These are phyloP conservation scores for Aspergillus cejpii DNA, from an alignment of 2,329 filamentous ascomycete genomes.

Conservation along the genomic window DNA sequence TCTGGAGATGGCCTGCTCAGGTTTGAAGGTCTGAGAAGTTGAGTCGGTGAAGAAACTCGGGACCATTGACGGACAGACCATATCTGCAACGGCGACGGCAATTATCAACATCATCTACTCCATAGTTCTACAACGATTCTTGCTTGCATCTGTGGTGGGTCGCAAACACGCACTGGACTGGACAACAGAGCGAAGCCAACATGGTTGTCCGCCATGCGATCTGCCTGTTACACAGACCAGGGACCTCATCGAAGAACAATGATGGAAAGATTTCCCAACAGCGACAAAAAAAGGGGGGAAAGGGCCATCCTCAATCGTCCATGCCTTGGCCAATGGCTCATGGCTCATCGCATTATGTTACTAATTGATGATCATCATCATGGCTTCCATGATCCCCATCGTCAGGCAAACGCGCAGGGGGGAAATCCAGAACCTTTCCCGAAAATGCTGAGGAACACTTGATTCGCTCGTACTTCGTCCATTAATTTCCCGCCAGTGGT, in stretches of 20 bases:
- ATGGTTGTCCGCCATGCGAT: slow-evolving; percentile 4
- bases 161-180: slow-evolving; percentile 1
- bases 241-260: background rate
- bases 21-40: background rate
- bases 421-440: background rate
- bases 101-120: background rate
- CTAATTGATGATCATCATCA: background rate
- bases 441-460: background rate
- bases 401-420: background rate
- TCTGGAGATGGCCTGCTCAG: slow-evolving; percentile 8
- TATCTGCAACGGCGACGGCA: slow-evolving; percentile 1
- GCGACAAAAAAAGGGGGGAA: background rate
- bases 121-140: background rate
- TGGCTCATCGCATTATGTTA: background rate
- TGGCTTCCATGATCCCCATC: background rate
- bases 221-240: slow-evolving; percentile 3
- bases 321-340: background rate
- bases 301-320: background rate
- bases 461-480: background rate
- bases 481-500: slow-evolving; percentile 18
- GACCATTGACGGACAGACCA: slow-evolving; percentile 4
- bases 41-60: slow-evolving; percentile 17
- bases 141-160: slow-evolving; percentile 10
- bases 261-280: background rate
- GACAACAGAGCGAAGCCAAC: slow-evolving; percentile 1